phyloP scores from a whole-genome alignment of 768 basidiomycete species.

The Terana coerulea region DNA sequence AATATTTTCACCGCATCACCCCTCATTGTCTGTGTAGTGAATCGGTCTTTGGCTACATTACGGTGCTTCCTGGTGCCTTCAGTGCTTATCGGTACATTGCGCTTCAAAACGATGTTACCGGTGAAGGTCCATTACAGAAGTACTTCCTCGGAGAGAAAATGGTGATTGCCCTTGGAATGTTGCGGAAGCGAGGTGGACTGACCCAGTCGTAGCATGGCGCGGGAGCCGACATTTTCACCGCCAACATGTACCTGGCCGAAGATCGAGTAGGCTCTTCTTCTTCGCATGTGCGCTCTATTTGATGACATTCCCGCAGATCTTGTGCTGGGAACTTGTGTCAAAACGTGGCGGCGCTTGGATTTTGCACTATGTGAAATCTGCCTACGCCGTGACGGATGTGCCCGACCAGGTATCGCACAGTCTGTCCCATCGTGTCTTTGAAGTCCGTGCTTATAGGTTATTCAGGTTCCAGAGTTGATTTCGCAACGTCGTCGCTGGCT shows the following conservation, averaged over 20 bases:
- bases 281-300: conserved; percentile 9
- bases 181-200: conserved; percentile 6
- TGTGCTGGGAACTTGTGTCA: conserved; percentile 98
- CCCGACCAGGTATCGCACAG: conserved; percentile 65
- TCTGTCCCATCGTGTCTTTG: not conserved
- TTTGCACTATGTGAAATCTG: conserved; percentile 94
- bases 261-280: conserved; percentile 74
- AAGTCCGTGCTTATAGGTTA: not conserved
- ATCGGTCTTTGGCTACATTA: conserved; percentile 90
- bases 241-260: conserved; percentile 95
- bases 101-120: conserved; percentile 76
- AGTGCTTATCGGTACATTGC: conserved; percentile 91
- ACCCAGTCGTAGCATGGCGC: conserved; percentile 57
- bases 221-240: conserved; percentile 88
- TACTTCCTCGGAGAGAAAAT: conserved; percentile 98
- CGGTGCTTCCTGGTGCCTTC: conserved; percentile 90
- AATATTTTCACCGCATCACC: not conserved
- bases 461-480: conserved; percentile 84
- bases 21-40: conserved; percentile 39
- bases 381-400: conserved; percentile 90
- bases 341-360: conserved; percentile 90
- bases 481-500: conserved; percentile 95
- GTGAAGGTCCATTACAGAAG: conserved; percentile 88
- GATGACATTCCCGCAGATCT: conserved; percentile 47
- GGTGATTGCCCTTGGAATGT: too few species aligned